These are phyloP conservation scores for Termitomyces heimii DNA, from an alignment of 768 basidiomycete species.

Conservation along the genomic window DNA sequence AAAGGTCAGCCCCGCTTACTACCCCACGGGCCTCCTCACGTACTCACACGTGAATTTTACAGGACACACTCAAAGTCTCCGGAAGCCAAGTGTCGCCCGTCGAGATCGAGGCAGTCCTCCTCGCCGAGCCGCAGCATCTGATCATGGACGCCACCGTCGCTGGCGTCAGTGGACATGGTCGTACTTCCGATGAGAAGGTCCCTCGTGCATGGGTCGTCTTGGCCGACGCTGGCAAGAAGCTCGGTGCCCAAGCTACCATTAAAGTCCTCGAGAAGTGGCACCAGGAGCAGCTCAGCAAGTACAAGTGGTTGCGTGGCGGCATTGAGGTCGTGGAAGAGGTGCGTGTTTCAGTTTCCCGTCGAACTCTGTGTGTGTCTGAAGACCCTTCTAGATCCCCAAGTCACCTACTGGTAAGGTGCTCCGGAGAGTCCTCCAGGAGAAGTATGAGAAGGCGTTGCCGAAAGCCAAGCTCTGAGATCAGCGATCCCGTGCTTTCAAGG, in stretches of 20 bases:
- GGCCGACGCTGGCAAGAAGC: constrained; percentile 43
- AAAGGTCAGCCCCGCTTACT: constrained; percentile 43
- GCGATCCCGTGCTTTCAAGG: not conserved
- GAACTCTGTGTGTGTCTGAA: not conserved
- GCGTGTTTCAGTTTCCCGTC: constrained; percentile 11
- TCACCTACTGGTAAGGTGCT: constrained; percentile 69
- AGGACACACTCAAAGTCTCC: constrained; percentile 80
- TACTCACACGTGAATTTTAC: not conserved
- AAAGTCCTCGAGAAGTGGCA: constrained; percentile 56
- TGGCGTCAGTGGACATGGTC: constrained; percentile 60
- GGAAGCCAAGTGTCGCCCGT: constrained; percentile 77
- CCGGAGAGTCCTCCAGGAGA: constrained; percentile 54
- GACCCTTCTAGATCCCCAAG: constrained; percentile 56
- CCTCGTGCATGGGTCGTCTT: constrained; percentile 79
- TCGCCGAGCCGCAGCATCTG: constrained; percentile 54
- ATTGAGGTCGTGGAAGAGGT: constrained; percentile 62
- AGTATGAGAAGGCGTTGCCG: constrained; percentile 37
- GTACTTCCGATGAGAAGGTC: constrained; percentile 65
- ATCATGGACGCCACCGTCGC: constrained; percentile 66
- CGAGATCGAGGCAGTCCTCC: constrained; percentile 67
- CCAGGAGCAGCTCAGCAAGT: constrained; percentile 57
- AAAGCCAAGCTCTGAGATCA: constrained; percentile 24
- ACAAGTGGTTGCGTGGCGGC: constrained; percentile 75
- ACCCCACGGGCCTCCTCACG: not conserved
- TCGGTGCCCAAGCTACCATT: constrained; percentile 35